phyloP scores from a whole-genome alignment of 2,329 filamentous ascomycete species.

The Diaporthe sp. region DNA sequence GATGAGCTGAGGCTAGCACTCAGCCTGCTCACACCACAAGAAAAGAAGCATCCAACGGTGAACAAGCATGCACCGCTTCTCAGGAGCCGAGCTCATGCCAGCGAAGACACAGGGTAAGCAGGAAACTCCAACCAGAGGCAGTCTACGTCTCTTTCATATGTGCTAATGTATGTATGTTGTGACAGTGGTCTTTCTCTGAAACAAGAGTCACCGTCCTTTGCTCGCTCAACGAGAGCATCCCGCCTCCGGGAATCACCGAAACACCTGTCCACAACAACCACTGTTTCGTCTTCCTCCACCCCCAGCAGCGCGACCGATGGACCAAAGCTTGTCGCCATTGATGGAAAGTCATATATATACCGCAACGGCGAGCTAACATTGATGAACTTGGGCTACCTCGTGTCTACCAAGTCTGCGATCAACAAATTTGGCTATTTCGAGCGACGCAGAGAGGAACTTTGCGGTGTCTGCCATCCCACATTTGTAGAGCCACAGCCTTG shows the following conservation, averaged over 20 bases:
- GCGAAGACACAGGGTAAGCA: neutral
- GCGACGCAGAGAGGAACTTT: neutral
- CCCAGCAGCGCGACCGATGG: neutral
- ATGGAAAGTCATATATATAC: neutral
- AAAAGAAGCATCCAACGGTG: neutral
- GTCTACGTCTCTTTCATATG: too few species aligned
- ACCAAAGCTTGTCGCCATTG: neutral
- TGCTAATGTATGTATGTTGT: neutral
- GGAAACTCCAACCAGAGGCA: neutral
- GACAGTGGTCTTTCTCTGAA: neutral
- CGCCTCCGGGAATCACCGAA: neutral
- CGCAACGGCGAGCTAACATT: neutral
- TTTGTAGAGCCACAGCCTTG: neutral
- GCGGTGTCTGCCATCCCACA: neutral
- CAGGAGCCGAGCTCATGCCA: rapidly evolving
- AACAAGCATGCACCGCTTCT: neutral
- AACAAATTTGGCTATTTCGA: neutral
- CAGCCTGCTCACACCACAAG: neutral
- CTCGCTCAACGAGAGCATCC: neutral
- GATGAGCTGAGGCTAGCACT: neutral
- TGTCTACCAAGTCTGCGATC: neutral
- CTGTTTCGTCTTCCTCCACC: neutral
- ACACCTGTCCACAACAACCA: neutral
- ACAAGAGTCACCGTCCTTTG: neutral
- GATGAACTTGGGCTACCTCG: neutral